Conservation (phyloP, 257 asterid species). For the Nicotiana undulata region DNA sequence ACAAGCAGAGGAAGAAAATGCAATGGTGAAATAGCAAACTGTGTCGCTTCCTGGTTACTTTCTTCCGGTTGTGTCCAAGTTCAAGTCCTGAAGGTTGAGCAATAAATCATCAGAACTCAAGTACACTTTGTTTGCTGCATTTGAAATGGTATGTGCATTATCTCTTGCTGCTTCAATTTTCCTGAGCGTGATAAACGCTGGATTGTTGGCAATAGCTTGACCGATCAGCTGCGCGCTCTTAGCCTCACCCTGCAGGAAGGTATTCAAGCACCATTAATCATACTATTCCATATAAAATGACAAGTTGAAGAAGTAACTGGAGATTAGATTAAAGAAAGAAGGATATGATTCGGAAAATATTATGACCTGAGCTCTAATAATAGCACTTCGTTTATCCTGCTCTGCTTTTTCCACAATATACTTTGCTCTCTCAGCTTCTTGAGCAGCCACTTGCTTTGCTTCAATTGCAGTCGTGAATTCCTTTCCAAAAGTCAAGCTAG, state of each 20-base stretch:
- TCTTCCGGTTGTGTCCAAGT: slow-evolving; percentile 12
- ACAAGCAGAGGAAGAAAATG: background rate
- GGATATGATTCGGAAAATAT: background rate
- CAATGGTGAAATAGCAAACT: background rate
- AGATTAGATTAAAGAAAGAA: background rate
- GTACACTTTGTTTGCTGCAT: slow-evolving; percentile 68
- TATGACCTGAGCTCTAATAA: slow-evolving; percentile 83
- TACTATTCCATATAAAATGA: background rate
- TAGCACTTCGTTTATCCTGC: slow-evolving; percentile 80
- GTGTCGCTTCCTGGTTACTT: slow-evolving; percentile 14
- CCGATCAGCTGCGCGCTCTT: slow-evolving; percentile 94
- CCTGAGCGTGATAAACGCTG: slow-evolving; percentile 82
- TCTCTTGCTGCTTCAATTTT: slow-evolving; percentile 88
- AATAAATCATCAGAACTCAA: slow-evolving; percentile 71
- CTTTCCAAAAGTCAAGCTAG: slow-evolving; percentile 71
- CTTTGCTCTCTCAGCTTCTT: slow-evolving; percentile 95
- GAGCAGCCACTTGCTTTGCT: slow-evolving; percentile 96
- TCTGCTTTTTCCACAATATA: slow-evolving; percentile 91
- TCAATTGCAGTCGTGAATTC: slow-evolving; percentile 96
- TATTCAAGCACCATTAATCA: background rate
- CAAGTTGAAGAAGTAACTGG: background rate
- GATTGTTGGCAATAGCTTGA: slow-evolving; percentile 83
- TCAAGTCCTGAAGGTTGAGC: slow-evolving; percentile 66
- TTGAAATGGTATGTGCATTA: slow-evolving; percentile 52
- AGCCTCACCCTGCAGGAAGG: slow-evolving; percentile 75